Conservation (phyloP, 257 asterid genomes). For the Osmanthus fragrans region DNA sequence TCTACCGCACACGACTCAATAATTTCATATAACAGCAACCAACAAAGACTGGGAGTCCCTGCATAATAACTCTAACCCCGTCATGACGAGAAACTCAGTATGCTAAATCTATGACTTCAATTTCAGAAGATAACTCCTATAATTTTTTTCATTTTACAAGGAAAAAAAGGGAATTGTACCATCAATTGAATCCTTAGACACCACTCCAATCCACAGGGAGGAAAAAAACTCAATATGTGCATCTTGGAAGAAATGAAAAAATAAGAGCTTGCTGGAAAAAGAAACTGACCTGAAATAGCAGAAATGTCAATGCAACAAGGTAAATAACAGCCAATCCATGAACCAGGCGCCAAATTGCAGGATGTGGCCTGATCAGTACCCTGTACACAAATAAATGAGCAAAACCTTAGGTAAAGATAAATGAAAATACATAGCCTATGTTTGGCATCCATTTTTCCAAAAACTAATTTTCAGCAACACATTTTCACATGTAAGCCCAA, state of each 20-base stretch:
- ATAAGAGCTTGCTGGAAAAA: not conserved
- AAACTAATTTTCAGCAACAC: too few species aligned
- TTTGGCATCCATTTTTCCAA: too few species aligned
- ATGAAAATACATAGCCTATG: not conserved
- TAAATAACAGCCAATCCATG: slow-evolving; percentile 97
- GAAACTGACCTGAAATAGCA: slow-evolving; percentile 85
- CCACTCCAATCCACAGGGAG: not conserved
- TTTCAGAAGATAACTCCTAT: not conserved
- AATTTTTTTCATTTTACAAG: slow-evolving; percentile 5
- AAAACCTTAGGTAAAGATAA: slow-evolving; percentile 7
- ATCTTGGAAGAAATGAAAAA: not conserved
- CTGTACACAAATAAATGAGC: slow-evolving; percentile 41
- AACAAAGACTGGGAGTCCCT: not conserved
- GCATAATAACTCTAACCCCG: slow-evolving; percentile 6
- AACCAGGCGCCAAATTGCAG: slow-evolving; percentile 96
- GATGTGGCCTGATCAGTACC: slow-evolving; percentile 95
- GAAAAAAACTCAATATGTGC: not conserved
- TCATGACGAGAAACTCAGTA: not conserved
- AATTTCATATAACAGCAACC: slow-evolving; percentile 12
- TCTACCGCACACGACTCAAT: not conserved
- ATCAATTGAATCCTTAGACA: slow-evolving; percentile 3
- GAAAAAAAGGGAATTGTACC: not conserved
- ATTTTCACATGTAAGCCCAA: too few species aligned
- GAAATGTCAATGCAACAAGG: slow-evolving; percentile 89
- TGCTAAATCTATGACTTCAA: not conserved